phyloP scores from a whole-genome alignment of 805 yeast genomes.

The Jamesozyma rosinii region DNA sequence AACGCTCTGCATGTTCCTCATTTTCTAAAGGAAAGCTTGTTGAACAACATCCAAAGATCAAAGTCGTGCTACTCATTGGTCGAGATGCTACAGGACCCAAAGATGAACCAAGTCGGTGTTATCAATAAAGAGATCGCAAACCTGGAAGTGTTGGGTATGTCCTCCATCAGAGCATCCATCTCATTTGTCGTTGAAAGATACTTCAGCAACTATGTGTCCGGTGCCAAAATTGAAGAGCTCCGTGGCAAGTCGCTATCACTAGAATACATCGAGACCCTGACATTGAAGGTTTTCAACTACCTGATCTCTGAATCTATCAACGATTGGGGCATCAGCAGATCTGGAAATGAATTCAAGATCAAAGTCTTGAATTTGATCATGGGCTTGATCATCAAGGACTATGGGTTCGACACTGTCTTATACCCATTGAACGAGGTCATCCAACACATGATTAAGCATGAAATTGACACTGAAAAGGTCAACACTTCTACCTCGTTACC shows the following conservation, averaged over 20 bases:
- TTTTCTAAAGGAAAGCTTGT: conserved; percentile 31
- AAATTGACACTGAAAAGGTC: neutral
- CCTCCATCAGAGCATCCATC: conserved; percentile 45
- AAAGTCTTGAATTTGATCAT: conserved; percentile 18
- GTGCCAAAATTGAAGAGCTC: neutral
- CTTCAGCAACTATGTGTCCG: neutral
- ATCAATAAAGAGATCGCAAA: conserved; percentile 32
- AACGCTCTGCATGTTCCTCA: conserved; percentile 9
- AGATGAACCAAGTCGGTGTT: conserved; percentile 19
- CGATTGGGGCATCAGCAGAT: neutral
- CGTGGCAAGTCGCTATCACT: neutral
- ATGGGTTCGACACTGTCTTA: conserved; percentile 66
- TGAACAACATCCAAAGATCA: conserved; percentile 49
- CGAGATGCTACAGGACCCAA: conserved; percentile 31
- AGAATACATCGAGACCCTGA: neutral
- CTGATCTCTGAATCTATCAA: neutral
- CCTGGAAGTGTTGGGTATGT: conserved; percentile 48
- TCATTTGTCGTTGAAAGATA: conserved; percentile 57
- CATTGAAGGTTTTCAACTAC: neutral
- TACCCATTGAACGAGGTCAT: conserved; percentile 56
- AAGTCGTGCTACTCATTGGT: conserved; percentile 29
- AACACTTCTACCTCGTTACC: conserved; percentile 10
- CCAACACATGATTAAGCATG: conserved; percentile 1
- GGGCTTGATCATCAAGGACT: conserved; percentile 69
- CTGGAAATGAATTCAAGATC: neutral